These are phyloP conservation scores for Ochetophila trinervis DNA, from an alignment of 306 rosid genomes.

Conservation along the genomic window DNA sequence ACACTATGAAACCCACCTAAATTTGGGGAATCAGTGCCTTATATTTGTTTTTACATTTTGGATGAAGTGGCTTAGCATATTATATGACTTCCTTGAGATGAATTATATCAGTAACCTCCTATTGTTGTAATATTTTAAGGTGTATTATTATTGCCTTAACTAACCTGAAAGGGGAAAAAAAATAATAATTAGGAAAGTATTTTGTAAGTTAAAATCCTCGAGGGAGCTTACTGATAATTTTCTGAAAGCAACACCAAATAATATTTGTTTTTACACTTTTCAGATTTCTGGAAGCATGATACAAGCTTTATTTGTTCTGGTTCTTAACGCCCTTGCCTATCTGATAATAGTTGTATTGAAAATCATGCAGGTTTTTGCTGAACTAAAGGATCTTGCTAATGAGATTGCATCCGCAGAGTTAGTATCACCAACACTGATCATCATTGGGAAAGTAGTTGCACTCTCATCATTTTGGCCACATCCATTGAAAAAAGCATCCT, in stretches of 20 bases:
- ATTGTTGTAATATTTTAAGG: not conserved
- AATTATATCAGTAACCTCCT: not conserved
- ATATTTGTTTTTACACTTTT: not conserved
- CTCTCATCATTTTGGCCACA: constrained; percentile 79
- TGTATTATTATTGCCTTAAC: too few relatives aligned
- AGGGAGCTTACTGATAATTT: too few relatives aligned
- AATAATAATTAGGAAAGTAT: too few relatives aligned
- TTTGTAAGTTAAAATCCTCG: too few relatives aligned
- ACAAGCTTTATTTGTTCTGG: not conserved
- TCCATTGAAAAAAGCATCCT: constrained; percentile 44
- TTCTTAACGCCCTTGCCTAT: constrained; percentile 2
- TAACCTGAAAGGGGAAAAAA: not conserved
- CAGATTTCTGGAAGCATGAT: not conserved
- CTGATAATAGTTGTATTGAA: constrained; percentile 21
- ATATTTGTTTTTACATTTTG: not conserved
- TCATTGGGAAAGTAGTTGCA: constrained; percentile 87
- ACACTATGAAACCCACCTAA: not conserved
- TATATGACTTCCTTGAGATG: too few relatives aligned
- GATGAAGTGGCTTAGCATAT: not conserved
- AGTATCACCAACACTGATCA: constrained; percentile 77
- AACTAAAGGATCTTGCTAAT: constrained; percentile 69
- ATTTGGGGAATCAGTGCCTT: not conserved
- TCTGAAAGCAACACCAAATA: not conserved
- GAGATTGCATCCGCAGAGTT: constrained; percentile 51
- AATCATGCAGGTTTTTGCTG: constrained; percentile 74